These are phyloP conservation scores for Coemansia sp. DNA, from an alignment of 192 early-diverging fungal species.

Conservation along the genomic window DNA sequence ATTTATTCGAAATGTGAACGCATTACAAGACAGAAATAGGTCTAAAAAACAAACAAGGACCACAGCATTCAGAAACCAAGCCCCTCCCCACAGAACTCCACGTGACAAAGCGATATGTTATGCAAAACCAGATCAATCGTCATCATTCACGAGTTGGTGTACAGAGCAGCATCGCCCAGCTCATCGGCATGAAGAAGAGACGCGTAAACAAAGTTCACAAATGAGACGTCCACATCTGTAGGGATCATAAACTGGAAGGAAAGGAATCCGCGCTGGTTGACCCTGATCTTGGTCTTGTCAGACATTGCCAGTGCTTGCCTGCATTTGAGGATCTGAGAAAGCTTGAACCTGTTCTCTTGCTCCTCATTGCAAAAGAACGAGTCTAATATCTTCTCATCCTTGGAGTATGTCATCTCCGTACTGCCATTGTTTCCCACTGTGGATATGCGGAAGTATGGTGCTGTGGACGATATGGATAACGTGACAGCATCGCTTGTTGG, in stretches of 20 bases:
- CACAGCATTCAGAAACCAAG: too few species aligned
- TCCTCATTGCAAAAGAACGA: slow-evolving; percentile 56
- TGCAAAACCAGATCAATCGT: background rate
- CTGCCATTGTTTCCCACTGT: slow-evolving; percentile 55
- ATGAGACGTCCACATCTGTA: slow-evolving; percentile 47
- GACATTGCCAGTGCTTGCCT: slow-evolving; percentile 56
- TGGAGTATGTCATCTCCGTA: slow-evolving; percentile 59
- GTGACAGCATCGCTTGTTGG: slow-evolving; percentile 53
- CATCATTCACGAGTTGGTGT: too few species aligned
- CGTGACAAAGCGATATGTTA: background rate
- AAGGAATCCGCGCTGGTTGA: slow-evolving; percentile 58
- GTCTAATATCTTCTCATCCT: slow-evolving; percentile 58
- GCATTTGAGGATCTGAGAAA: slow-evolving; percentile 46
- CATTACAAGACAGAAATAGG: background rate
- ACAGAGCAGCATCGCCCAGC: slow-evolving; percentile 3
- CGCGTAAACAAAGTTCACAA: slow-evolving; percentile 52
- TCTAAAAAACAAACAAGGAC: background rate
- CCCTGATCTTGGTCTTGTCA: slow-evolving; percentile 56
- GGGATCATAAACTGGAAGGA: slow-evolving; percentile 60
- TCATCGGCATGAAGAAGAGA: slow-evolving; percentile 37
- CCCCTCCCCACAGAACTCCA: background rate
- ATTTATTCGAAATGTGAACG: background rate
- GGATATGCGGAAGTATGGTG: slow-evolving; percentile 57
- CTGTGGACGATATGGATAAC: slow-evolving; percentile 41
- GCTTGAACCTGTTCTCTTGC: slow-evolving; percentile 50